Evolutionary conservation across 1,284 basidiomycete genomes (phyloP), one percentile per base, ranked within the genome.

Genomic region (Ganoderma meredithae): DNA sequence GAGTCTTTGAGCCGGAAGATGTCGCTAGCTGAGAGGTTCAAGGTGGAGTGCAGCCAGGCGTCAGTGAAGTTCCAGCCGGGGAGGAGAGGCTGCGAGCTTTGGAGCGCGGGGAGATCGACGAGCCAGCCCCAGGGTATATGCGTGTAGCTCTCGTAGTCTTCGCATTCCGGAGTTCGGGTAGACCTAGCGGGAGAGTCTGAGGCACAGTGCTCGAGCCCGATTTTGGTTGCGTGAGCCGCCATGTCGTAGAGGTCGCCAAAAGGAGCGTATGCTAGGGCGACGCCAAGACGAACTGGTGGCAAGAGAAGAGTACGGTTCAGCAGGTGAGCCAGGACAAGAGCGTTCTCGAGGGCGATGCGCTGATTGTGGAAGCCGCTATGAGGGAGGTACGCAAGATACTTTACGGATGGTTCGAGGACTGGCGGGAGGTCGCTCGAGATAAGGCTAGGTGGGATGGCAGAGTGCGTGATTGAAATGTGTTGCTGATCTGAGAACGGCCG

Each of bases 291-390:
- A 31, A 90, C 82, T 13, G 90, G 90, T 25, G 94, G 92, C 40
- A 94, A 79, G 69, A 95, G 84, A 44, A 95, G 82, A 12, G 91
- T 95, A 65, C 92, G 90, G 78, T 92, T 90, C 64, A 94, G 83
- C 39, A 92, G 77, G 70, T 81, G 82, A 9, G 93, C 84, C 63
- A 95, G 84, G 15, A 89, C 83, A 40, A 95, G 84, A 13, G 92
- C 92, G 73, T 95, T 95, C 78, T 95, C 91, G 69, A 95, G 84
- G 33, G 91, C 89, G 69, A 95, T 93, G 44, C 93, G 88, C 80
- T 95, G 93, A 77, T 95, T 95, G 79, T 95, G 92, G 72, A 93
- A 91, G 2, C 93, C 92, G 71, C 89, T 91, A 74, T 93, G 92
- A n/a, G 91, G 90, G 39, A 93, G 81, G 73, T 92, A 92, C 27